These are phyloP conservation scores for Monosporascus sp. DNA, from an alignment of 2,329 filamentous ascomycete genomes.

Conservation along the genomic window DNA sequence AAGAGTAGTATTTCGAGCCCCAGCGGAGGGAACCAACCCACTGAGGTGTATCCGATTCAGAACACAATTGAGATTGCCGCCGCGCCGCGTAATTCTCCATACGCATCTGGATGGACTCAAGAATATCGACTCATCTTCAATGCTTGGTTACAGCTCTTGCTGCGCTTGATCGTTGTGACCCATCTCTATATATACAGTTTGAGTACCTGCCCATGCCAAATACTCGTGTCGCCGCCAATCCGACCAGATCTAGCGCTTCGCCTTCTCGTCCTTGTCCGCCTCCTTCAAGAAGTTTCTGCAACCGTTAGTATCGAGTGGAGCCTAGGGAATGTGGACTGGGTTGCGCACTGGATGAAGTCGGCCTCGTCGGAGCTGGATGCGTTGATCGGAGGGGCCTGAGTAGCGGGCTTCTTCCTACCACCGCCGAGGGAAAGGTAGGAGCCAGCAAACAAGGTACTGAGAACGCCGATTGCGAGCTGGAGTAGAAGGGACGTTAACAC, in stretches of 20 bases:
- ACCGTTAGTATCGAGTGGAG: conserved; percentile 11
- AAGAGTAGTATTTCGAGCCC: not conserved
- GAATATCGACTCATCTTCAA: conserved; percentile 4
- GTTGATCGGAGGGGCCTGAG: conserved; percentile 53
- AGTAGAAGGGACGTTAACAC: conserved; percentile 11
- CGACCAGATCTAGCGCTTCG: conserved; percentile 32
- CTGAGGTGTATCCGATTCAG: not conserved
- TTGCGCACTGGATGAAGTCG: conserved; percentile 58
- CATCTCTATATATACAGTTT: conserved; percentile 25
- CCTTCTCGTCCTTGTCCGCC: conserved; percentile 35
- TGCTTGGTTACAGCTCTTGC: conserved; percentile 6
- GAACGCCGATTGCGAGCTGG: conserved; percentile 53
- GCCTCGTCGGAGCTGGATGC: conserved; percentile 57
- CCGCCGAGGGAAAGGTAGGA: conserved; percentile 39
- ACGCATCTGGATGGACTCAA: not conserved
- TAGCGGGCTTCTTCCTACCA: conserved; percentile 34
- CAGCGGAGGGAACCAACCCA: not conserved
- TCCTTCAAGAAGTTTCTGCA: conserved; percentile 42
- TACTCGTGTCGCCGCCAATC: conserved; percentile 2
- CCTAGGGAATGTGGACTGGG: conserved; percentile 10
- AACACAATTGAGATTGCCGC: conserved; percentile 12
- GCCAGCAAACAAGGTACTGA: conserved; percentile 46
- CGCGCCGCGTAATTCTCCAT: conserved; percentile 1
- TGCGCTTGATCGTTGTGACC: conserved; percentile 13
- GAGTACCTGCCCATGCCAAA: conserved; percentile 14